Evolutionary conservation across 2,329 filamentous ascomycete species (phyloP).

Genomic region (Venturia oleaginea): DNA sequence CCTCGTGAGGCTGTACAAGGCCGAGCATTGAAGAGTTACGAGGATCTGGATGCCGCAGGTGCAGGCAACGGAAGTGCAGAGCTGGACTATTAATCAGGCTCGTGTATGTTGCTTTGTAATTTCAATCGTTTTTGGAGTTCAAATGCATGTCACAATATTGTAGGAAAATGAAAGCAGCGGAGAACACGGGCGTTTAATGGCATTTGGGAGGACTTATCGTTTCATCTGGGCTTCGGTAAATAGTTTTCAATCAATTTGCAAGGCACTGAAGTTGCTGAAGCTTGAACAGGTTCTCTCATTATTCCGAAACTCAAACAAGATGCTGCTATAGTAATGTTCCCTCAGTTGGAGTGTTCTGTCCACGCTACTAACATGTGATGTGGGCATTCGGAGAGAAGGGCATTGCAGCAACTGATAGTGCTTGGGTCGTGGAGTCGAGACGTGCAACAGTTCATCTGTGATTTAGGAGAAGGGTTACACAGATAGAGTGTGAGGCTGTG

Average conservation of each 20-base stretch:
- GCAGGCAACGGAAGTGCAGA: constrained; percentile 67
- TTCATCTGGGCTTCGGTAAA: not conserved
- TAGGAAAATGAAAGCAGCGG: not conserved
- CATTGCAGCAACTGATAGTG: too few relatives aligned
- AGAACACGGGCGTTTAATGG: not conserved
- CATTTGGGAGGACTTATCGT: not conserved
- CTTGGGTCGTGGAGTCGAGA: not conserved
- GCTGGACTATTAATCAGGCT: constrained; percentile 66
- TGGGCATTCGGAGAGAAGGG: not conserved
- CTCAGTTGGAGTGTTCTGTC: not conserved
- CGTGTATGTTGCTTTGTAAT: not conserved
- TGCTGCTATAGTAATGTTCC: not conserved
- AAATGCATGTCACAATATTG: not conserved
- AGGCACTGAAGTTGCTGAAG: not conserved
- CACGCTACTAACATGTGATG: too few relatives aligned
- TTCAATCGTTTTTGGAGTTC: not conserved
- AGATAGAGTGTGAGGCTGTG: not conserved
- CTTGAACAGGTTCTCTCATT: not conserved
- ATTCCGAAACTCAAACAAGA: not conserved
- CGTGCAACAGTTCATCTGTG: not conserved
- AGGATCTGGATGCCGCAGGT: constrained; percentile 77
- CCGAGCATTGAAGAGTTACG: constrained; percentile 90
- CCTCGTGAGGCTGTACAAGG: constrained; percentile 89
- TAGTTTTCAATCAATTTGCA: not conserved
- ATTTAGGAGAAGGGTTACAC: not conserved